Evolutionary conservation across 148 eudicot species (phyloP), one percentile per base, ranked within the genome.

Genomic region (Vaccinium darrowii): DNA sequence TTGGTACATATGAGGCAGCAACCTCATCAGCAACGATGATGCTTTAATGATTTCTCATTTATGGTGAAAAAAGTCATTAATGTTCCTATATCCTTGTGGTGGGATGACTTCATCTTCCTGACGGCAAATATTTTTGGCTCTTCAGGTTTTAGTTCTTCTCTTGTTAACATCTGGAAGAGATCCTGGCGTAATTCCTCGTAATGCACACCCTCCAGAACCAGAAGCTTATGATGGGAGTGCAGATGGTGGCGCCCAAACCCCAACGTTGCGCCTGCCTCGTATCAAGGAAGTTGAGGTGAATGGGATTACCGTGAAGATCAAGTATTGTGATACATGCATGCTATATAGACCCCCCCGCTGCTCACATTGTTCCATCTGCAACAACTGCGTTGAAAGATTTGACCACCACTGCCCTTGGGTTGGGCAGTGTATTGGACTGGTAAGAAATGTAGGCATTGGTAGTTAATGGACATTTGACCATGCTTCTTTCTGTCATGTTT

Each of bases 391-490:
- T 16, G 98, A 97, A 86, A 87, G 98, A 91, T 97, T 95, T 89
- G 99, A 97, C 88, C 99, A 97, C 87, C 99, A 97, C 90, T 97
- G 99, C 88, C 98, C 98, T 25, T 97, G 99, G 99, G 98, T 97
- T 62, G 99, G 98, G 16, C 99, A 97, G 87, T 97, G 99, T 93
- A 95, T 97, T 86, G 98, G 99, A 36, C 93, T 93, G 97, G 99
- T 95, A 88, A 92, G 94, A 83, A 72, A 43, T 83, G 10, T 23
- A 58, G n/a, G 25, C 1, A 21, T 84, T 77, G 56, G 51, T 49
- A 57, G 80, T 76, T 75, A 2, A 57, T 83, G 57, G 33, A n/a
- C 79, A 82, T 90, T 63, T 52, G 21, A 19, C 21, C 62, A 43
- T 57, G 53, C 23, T 63, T 69, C 15, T 54, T 63, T 51, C 63